A percentile compares a stretch with the other conserved stretches of the same genome.
These are phyloP conservation scores for Penicillium waksmanii DNA, from an alignment of 495 filamentous ascomycete genomes.

Conservation along the genomic window DNA sequence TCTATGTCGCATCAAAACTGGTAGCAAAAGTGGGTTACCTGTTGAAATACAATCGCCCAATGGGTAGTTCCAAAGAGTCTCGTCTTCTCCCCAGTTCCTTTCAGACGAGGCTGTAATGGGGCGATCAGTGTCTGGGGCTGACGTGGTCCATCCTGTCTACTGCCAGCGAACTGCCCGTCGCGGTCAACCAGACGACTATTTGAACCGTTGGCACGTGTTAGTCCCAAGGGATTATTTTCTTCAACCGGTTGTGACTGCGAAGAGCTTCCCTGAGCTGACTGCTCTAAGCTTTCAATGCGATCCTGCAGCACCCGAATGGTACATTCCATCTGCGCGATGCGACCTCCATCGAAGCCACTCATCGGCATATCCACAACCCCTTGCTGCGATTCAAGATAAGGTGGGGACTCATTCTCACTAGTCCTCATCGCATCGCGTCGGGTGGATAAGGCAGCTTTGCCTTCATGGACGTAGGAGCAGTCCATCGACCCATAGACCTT, in stretches of 20 bases:
- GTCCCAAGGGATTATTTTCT: neutral
- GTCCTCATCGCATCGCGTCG: constrained; percentile 5
- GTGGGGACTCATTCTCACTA: constrained; percentile 11
- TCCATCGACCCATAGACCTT: constrained; percentile 32
- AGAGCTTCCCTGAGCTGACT: neutral
- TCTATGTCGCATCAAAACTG: constrained; percentile 9
- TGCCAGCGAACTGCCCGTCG: neutral
- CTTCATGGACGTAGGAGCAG: constrained; percentile 31
- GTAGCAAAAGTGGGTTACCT: constrained; percentile 30
- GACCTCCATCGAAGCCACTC: constrained; percentile 4
- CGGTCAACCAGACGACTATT: neutral
- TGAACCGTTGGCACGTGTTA: neutral
- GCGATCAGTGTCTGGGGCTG: constrained; percentile 20
- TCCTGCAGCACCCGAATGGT: constrained; percentile 22
- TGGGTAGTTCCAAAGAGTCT: constrained; percentile 48
- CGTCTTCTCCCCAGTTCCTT: constrained; percentile 29
- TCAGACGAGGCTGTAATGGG: constrained; percentile 21
- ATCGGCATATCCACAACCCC: neutral
- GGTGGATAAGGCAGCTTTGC: constrained; percentile 20
- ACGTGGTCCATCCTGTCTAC: neutral
- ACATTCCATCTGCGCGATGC: constrained; percentile 20
- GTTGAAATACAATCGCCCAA: constrained; percentile 41
- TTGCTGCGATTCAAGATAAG: neutral
- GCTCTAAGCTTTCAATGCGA: constrained; percentile 21
- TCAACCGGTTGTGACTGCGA: neutral